Conservation (phyloP, 176 grass and related monocot species). For the Oryza meridionalis region DNA sequence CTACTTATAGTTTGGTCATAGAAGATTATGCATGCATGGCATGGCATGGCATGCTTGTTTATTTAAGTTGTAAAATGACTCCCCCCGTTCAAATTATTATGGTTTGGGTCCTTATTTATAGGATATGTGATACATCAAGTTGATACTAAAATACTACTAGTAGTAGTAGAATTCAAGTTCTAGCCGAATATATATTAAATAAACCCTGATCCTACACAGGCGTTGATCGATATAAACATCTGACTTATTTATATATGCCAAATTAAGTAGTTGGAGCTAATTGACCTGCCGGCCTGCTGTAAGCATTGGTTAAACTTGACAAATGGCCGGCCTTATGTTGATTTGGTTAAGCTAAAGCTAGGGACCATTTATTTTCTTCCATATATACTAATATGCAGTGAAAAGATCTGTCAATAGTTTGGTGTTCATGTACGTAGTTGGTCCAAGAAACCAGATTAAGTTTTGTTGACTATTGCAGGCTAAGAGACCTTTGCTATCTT, state of each 20-base stretch:
- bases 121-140: background rate
- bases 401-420: constrained; percentile 17
- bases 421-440: constrained; percentile 17
- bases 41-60: background rate
- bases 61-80: background rate
- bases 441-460: constrained; percentile 41
- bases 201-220: background rate
- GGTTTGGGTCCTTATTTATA: constrained; percentile 26
- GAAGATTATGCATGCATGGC: background rate
- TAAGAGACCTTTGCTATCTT: constrained; percentile 36
- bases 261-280: background rate
- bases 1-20: background rate
- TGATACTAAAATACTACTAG: background rate
- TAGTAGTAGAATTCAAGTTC: background rate
- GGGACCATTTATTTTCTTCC: background rate
- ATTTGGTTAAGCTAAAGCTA: background rate
- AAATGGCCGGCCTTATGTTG: constrained; percentile 34
- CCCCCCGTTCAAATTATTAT: constrained; percentile 27
- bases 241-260: background rate
- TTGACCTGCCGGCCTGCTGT: background rate
- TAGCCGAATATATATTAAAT: background rate
- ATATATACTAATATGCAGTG: background rate
- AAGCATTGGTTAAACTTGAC: background rate
- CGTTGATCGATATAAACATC: background rate
- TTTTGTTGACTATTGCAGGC: constrained; percentile 36